phyloP scores from a whole-genome alignment of 441 rosid species.

The Arabidopsis hybrid region DNA sequence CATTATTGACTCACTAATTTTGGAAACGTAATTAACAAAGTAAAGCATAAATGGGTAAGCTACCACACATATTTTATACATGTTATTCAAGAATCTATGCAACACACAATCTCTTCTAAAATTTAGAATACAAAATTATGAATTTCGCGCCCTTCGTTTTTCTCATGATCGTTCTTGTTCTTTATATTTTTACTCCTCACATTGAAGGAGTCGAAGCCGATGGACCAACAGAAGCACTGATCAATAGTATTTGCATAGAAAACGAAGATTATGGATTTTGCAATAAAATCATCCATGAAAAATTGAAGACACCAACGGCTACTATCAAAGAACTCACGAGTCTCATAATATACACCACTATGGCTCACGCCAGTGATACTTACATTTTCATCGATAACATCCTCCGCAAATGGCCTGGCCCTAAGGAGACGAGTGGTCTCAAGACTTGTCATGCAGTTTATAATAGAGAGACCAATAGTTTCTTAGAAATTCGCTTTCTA shows the following conservation, averaged over 20 bases:
- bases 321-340: constrained; percentile 28
- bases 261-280: constrained; percentile 30
- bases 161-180: constrained; percentile 11
- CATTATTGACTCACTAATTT: constrained; percentile 12
- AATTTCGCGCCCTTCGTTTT: not conserved
- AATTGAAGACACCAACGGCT: constrained; percentile 6
- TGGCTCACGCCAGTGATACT: constrained; percentile 22
- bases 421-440: constrained; percentile 12
- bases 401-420: constrained; percentile 12
- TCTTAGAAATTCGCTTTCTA: not conserved
- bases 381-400: constrained; percentile 31
- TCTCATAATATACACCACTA: constrained; percentile 16
- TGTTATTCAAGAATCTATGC: constrained; percentile 19
- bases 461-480: constrained; percentile 8
- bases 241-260: constrained; percentile 19
- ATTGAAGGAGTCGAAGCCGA: not conserved
- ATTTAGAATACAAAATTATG: constrained; percentile 16
- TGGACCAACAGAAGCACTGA: constrained; percentile 25
- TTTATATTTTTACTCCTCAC: not conserved
- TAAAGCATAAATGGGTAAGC: constrained; percentile 6
- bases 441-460: constrained; percentile 21
- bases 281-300: constrained; percentile 16
- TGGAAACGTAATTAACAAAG: not conserved
- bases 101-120: constrained; percentile 11
- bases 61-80: constrained; percentile 24